phyloP scores from a whole-genome alignment of 345 rosid genomes.

The Rhizophora apiculata region DNA sequence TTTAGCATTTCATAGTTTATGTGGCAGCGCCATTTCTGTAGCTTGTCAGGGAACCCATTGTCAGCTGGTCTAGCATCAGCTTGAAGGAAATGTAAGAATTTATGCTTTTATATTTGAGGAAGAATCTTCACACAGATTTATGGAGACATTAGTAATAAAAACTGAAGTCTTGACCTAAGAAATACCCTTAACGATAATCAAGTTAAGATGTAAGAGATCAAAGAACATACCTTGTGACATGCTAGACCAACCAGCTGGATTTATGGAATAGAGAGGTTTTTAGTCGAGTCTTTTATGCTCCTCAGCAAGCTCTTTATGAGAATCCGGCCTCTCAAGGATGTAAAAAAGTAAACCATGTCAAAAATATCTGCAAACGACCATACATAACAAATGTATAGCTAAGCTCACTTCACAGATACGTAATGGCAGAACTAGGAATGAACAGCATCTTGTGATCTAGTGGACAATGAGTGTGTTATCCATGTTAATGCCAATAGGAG shows the following conservation, averaged over 20 bases:
- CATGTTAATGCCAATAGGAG: slow-evolving; percentile 7
- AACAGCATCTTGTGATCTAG: no score
- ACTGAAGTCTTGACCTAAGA: no score
- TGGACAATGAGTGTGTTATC: not conserved
- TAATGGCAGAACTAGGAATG: no score
- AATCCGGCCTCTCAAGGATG: not conserved
- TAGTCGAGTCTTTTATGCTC: not conserved
- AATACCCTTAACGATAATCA: no score
- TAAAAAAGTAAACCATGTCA: not conserved
- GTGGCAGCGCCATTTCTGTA: slow-evolving; percentile 8
- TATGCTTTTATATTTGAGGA: not conserved
- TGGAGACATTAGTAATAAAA: no score
- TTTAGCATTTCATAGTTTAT: slow-evolving; percentile 6
- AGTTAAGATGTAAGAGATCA: no score
- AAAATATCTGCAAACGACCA: not conserved
- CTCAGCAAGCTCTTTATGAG: not conserved
- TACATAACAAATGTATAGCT: not conserved
- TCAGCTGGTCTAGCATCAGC: slow-evolving; percentile 1
- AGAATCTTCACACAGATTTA: not conserved
- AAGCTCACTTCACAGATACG: no score
- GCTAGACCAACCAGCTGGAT: not conserved
- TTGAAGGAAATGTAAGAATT: not conserved
- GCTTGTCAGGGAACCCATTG: slow-evolving; percentile 6
- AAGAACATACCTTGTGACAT: not conserved
- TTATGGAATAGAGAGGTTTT: no score